Percentiles rank a stretch among this genome's conserved stretches.
Conservation (phyloP, 202 grass and related monocot species). For the Schoenoplectus triqueter region DNA sequence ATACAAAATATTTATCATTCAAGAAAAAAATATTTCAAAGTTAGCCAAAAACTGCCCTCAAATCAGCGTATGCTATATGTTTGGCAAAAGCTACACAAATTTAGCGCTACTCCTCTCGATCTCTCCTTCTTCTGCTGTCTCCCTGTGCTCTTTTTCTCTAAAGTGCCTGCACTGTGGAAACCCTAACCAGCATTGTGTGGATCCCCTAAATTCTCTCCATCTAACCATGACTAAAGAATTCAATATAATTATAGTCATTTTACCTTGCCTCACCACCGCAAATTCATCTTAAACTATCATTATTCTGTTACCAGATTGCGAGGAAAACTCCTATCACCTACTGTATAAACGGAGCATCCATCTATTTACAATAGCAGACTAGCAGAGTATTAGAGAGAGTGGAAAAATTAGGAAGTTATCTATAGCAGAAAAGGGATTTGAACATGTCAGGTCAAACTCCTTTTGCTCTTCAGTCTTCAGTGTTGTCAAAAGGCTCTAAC, state of each 20-base stretch:
- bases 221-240: slow-evolving; percentile 8
- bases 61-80: not conserved
- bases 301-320: not conserved
- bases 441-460: not conserved
- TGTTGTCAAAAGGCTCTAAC: too few species aligned
- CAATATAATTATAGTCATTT: slow-evolving; percentile 11
- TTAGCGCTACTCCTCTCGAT: not conserved
- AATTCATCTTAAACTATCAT: not conserved
- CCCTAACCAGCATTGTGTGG: not conserved
- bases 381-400: too few species aligned
- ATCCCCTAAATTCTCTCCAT: not conserved
- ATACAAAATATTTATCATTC: not conserved
- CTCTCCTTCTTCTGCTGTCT: not conserved
- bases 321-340: too few species aligned
- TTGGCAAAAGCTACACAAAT: not conserved
- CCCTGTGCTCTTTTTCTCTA: slow-evolving; percentile 11
- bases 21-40: not conserved
- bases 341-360: too few species aligned
- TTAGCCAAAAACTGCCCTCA: slow-evolving; percentile 9
- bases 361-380: too few species aligned
- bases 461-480: too few species aligned
- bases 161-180: not conserved
- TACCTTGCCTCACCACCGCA: not conserved
- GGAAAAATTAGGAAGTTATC: not conserved
- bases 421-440: not conserved